phyloP scores from a whole-genome alignment of 495 filamentous ascomycete species.

The Penicillium dipodomyicola region DNA sequence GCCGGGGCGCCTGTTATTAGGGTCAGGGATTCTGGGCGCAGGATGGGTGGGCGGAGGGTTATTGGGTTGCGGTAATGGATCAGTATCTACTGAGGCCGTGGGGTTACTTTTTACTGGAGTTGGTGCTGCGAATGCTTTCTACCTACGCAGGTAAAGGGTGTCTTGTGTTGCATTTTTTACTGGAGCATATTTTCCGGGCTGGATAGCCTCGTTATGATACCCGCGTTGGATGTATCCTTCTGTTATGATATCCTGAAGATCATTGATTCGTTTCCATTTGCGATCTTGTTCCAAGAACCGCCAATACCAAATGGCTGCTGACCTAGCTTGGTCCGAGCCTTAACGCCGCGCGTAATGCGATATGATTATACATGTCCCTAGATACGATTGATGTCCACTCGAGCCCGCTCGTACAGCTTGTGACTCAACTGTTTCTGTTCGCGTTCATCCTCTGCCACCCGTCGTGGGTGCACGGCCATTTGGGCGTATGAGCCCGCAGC shows the following conservation, averaged over 20 bases:
- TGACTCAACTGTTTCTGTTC: slow-evolving; percentile 61
- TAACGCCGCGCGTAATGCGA: slow-evolving; percentile 29
- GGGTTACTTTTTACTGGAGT: background rate
- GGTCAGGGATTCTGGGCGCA: slow-evolving; percentile 29
- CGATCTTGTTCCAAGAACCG: slow-evolving; percentile 1
- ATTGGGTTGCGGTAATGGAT: slow-evolving; percentile 37
- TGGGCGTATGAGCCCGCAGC: slow-evolving; percentile 79
- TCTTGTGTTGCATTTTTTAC: slow-evolving; percentile 3
- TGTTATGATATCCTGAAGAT: slow-evolving; percentile 4
- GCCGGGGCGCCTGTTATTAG: slow-evolving; percentile 20
- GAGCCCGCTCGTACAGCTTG: slow-evolving; percentile 74
- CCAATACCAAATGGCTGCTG: slow-evolving; percentile 8
- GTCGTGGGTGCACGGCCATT: slow-evolving; percentile 65
- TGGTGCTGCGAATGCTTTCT: background rate
- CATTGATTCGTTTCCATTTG: slow-evolving; percentile 28
- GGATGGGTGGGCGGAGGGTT: slow-evolving; percentile 40
- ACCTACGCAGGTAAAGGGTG: background rate
- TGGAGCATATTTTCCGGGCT: slow-evolving; percentile 9
- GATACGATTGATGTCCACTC: slow-evolving; percentile 81
- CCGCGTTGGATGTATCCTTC: slow-evolving; percentile 5
- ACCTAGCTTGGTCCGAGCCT: slow-evolving; percentile 5
- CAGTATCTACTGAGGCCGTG: background rate
- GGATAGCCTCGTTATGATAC: slow-evolving; percentile 14
- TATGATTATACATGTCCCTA: slow-evolving; percentile 37
- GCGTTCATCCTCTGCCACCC: slow-evolving; percentile 57